Percentiles rank a stretch among this genome's conserved stretches.
Conservation (phyloP, 2,329 filamentous ascomycete genomes). For the Xenoacremonium recifei region DNA sequence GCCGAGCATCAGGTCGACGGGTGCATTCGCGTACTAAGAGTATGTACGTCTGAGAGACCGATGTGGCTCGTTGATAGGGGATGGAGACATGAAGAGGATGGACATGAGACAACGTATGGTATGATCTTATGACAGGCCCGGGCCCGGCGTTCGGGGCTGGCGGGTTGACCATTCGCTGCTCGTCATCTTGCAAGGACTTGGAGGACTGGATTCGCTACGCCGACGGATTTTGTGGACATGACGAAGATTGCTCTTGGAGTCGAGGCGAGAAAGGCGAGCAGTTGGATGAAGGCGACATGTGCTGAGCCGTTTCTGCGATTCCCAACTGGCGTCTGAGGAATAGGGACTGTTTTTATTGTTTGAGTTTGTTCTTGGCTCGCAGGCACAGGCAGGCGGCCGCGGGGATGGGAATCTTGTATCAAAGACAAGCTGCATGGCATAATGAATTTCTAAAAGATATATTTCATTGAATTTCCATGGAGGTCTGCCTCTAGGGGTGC, state of each 20-base stretch:
- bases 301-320: slow-evolving; percentile 29
- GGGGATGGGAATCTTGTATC: slow-evolving; percentile 20
- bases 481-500: too few relatives aligned
- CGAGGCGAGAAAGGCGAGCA: slow-evolving; percentile 17
- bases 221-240: slow-evolving; percentile 24
- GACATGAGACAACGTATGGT: slow-evolving; percentile 17
- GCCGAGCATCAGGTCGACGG: slow-evolving; percentile 50
- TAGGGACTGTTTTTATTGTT: slow-evolving; percentile 18
- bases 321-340: slow-evolving; percentile 24
- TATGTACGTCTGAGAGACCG: slow-evolving; percentile 45
- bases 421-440: slow-evolving; percentile 18
- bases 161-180: slow-evolving; percentile 21
- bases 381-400: slow-evolving; percentile 20
- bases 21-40: slow-evolving; percentile 59
- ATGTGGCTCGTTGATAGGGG: slow-evolving; percentile 5
- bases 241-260: slow-evolving; percentile 22
- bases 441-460: slow-evolving; percentile 24
- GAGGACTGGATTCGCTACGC: slow-evolving; percentile 13
- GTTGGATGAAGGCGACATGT: slow-evolving; percentile 17
- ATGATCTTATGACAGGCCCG: slow-evolving; percentile 22
- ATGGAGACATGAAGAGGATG: slow-evolving; percentile 13
- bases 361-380: slow-evolving; percentile 15
- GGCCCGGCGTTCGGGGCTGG: slow-evolving; percentile 25
- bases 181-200: slow-evolving; percentile 16
- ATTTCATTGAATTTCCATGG: too few relatives aligned